A percentile compares a stretch with the other conserved stretches of the same genome.
Conservation (phyloP, 208 protist species). For the Cochliopodium minus region DNA sequence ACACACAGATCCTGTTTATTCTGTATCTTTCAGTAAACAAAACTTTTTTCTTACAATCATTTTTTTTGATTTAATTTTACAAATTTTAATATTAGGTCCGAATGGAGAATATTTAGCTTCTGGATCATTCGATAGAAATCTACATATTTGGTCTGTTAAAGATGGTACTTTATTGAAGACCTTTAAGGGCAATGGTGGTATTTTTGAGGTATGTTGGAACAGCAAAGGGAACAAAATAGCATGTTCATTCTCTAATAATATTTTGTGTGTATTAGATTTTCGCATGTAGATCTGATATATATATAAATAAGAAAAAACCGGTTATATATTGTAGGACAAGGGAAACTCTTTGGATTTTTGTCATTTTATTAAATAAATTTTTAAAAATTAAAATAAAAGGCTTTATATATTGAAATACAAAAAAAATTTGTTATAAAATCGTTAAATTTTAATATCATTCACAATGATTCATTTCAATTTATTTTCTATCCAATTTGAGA, state of each 20-base stretch:
- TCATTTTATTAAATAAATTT: no score
- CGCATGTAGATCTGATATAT: no score
- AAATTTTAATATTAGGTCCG: conserved; percentile 44
- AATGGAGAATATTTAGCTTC: conserved; percentile 45
- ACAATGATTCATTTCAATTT: no score
- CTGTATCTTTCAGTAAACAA: conserved; percentile 9
- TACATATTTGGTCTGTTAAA: conserved; percentile 48
- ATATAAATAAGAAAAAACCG: no score
- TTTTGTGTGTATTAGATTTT: conserved; percentile 33
- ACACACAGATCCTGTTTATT: conserved; percentile 21
- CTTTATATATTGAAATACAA: no score
- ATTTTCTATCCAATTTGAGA: no score
- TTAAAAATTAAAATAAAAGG: no score
- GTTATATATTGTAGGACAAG: no score
- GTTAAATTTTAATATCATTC: no score
- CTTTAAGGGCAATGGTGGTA: conserved; percentile 39
- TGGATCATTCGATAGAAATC: conserved; percentile 44
- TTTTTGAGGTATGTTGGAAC: conserved; percentile 59
- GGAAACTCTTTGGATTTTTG: no score
- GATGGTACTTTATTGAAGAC: conserved; percentile 43
- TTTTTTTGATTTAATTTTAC: neutral
- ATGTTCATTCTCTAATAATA: conserved; percentile 34
- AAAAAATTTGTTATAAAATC: no score
- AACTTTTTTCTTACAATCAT: neutral
- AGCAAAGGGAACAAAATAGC: conserved; percentile 30